phyloP scores from a whole-genome alignment of 202 grass and related monocot species.

The Tripidium arundinaceum region DNA sequence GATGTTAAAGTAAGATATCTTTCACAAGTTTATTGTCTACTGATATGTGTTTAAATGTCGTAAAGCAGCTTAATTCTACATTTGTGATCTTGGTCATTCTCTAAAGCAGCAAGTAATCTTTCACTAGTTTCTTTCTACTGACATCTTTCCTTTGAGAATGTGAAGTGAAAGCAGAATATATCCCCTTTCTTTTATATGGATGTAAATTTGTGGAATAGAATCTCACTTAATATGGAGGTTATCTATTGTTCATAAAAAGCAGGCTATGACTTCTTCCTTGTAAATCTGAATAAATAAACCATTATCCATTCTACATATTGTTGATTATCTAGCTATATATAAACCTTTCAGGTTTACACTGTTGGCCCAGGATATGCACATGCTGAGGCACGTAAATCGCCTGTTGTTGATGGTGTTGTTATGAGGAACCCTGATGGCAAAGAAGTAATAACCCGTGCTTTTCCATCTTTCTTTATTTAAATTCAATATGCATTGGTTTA shows the following conservation, averaged over 20 bases:
- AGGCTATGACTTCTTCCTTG: neutral
- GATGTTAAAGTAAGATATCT: constrained; percentile 88
- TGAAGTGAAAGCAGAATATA: constrained; percentile 2
- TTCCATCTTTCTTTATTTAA: constrained; percentile 7
- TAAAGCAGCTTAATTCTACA: neutral
- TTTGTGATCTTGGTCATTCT: constrained; percentile 15
- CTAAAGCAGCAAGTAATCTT: neutral
- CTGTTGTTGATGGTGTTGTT: constrained; percentile 98
- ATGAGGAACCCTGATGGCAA: constrained; percentile 98
- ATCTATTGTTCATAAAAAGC: neutral
- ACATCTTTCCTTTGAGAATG: constrained; percentile 1
- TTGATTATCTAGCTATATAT: constrained; percentile 13
- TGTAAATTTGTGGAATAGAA: constrained; percentile 16
- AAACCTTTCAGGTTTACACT: constrained; percentile 83
- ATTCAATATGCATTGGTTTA: constrained; percentile 3
- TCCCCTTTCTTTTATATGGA: neutral
- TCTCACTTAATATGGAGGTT: constrained; percentile 10
- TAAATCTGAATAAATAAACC: neutral
- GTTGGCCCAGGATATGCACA: constrained; percentile 98
- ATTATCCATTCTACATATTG: constrained; percentile 8
- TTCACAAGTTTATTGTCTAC: constrained; percentile 12
- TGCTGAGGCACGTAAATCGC: constrained; percentile 98
- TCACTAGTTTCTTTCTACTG: neutral
- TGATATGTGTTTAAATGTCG: neutral
- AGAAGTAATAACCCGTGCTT: constrained; percentile 57